Conservation (phyloP, 2,329 filamentous ascomycete genomes). For the Fusarium sp. region DNA sequence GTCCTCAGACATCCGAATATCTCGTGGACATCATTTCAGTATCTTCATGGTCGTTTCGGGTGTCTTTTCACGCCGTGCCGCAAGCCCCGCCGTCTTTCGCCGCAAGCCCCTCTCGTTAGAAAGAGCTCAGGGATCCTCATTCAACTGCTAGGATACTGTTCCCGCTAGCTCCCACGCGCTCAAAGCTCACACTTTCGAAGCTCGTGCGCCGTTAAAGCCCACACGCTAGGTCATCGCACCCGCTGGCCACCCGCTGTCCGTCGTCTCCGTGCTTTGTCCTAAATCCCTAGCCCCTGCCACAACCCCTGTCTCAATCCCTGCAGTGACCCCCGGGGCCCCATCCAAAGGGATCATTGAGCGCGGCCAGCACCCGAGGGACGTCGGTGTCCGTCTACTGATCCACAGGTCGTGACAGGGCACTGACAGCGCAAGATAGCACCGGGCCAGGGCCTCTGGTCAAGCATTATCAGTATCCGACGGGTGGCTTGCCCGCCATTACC, state of each 20-base stretch:
- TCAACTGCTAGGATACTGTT: constrained; percentile 27
- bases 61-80: constrained; percentile 17
- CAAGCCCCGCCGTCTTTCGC: constrained; percentile 17
- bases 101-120: constrained; percentile 15
- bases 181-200: constrained; percentile 4
- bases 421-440: constrained; percentile 35
- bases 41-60: constrained; percentile 3
- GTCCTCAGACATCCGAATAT: constrained; percentile 6
- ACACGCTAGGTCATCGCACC: constrained; percentile 41
- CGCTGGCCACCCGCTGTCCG: constrained; percentile 40
- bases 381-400: constrained; percentile 40
- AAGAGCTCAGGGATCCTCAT: constrained; percentile 8
- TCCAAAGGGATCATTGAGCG: constrained; percentile 17
- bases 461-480: constrained; percentile 32
- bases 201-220: constrained; percentile 19
- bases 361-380: constrained; percentile 39
- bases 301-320: constrained; percentile 39
- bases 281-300: constrained; percentile 28
- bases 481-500: constrained; percentile 32
- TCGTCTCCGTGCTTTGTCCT: constrained; percentile 28
- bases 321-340: constrained; percentile 30
- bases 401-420: constrained; percentile 42
- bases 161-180: constrained; percentile 24
- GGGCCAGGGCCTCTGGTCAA: constrained; percentile 12
- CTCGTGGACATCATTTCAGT: background rate